Evolutionary conservation across 2,329 filamentous ascomycete genomes (phyloP).

Genomic region (Aspergillus sp.): DNA sequence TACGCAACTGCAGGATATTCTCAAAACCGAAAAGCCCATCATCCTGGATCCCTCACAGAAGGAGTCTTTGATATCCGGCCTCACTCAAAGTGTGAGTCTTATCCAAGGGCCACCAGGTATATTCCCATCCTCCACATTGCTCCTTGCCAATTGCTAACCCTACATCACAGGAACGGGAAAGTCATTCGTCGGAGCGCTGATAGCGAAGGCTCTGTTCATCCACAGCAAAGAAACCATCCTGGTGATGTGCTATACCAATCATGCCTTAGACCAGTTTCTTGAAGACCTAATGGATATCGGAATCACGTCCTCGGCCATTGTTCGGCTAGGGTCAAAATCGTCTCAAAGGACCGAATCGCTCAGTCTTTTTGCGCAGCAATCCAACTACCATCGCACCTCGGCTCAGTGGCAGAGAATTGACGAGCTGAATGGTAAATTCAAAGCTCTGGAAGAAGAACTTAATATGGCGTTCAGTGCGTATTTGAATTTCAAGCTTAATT

Average conservation of each 20-base stretch:
- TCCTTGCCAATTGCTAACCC: neutral
- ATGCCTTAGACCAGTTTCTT: constrained; percentile 65
- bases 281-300: constrained; percentile 63
- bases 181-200: constrained; percentile 67
- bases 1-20: constrained; percentile 25
- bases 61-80: constrained; percentile 54
- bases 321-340: constrained; percentile 64
- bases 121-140: constrained; percentile 3
- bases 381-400: constrained; percentile 30
- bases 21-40: constrained; percentile 33
- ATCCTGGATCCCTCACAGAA: constrained; percentile 56
- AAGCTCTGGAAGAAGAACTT: constrained; percentile 25
- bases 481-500: constrained; percentile 4
- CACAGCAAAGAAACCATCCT: constrained; percentile 55
- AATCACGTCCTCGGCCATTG: constrained; percentile 51
- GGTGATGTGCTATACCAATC: constrained; percentile 68
- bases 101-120: constrained; percentile 73
- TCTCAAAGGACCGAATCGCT: constrained; percentile 51
- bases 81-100: constrained; percentile 56
- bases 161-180: constrained; percentile 65
- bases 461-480: constrained; percentile 19
- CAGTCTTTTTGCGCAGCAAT: constrained; percentile 45
- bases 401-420: constrained; percentile 46
- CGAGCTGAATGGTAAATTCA: constrained; percentile 37
- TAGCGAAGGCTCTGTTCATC: constrained; percentile 57